Percentiles rank a stretch among this genome's conserved stretches.
These are phyloP conservation scores for Lojkania enalia DNA, from an alignment of 2,329 filamentous ascomycete species.

Conservation along the genomic window DNA sequence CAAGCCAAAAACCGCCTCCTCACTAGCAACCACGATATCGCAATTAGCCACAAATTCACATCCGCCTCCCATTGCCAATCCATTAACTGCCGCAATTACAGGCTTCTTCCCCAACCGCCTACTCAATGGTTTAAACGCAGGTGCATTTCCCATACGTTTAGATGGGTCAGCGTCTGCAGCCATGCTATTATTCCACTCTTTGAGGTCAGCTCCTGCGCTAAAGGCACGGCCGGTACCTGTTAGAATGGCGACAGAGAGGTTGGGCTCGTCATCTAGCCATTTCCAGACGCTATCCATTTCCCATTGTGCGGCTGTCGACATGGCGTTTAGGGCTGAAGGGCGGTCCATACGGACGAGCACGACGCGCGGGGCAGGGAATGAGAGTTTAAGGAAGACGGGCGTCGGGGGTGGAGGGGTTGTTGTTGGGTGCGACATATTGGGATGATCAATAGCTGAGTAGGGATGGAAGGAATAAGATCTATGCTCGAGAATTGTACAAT, in stretches of 20 bases:
- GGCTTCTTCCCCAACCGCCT: conserved; percentile 60
- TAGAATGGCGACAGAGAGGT: conserved; percentile 43
- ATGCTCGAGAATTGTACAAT: background rate
- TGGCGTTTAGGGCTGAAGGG: conserved; percentile 47
- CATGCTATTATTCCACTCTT: conserved; percentile 39
- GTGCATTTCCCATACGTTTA: conserved; percentile 38
- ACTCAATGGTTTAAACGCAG: conserved; percentile 55
- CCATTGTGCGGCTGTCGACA: conserved; percentile 42
- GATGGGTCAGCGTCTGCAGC: conserved; percentile 18
- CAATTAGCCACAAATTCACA: conserved; percentile 31
- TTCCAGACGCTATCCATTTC: conserved; percentile 51
- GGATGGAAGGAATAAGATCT: background rate
- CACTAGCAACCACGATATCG: conserved; percentile 30
- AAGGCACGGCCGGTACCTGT: conserved; percentile 57
- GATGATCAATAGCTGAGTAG: background rate
- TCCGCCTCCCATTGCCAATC: conserved; percentile 37
- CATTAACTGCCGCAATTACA: conserved; percentile 60
- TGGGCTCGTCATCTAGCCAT: conserved; percentile 55
- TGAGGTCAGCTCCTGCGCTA: conserved; percentile 56
- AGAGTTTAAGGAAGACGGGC: conserved; percentile 34
- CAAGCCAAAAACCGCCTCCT: conserved; percentile 26
- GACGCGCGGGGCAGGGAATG: conserved; percentile 48
- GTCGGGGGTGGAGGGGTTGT: conserved; percentile 19
- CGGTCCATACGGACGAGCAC: conserved; percentile 55
- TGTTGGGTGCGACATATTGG: conserved; percentile 14